Conservation (phyloP, 2,329 filamentous ascomycete genomes). For the Hymenoscyphus fructigenus region DNA sequence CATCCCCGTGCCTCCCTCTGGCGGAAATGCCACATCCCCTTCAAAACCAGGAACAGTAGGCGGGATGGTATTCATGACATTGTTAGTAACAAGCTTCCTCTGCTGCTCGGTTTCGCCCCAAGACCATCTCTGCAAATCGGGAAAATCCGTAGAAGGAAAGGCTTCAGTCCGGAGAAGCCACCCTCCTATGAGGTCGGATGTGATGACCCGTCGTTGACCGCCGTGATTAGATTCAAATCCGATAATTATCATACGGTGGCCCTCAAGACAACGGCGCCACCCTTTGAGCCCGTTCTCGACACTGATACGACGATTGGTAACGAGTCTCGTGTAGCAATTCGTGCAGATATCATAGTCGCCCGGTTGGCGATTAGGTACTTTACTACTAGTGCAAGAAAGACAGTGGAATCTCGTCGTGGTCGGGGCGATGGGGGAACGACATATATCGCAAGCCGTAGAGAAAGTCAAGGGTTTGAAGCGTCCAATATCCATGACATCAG, state of each 20-base stretch:
- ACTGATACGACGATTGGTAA: slow-evolving; percentile 63
- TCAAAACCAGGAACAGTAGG: slow-evolving; percentile 16
- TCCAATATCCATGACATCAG: slow-evolving; percentile 45
- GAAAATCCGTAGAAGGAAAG: slow-evolving; percentile 32
- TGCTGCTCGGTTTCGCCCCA: slow-evolving; percentile 46
- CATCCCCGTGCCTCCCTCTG: slow-evolving; percentile 71
- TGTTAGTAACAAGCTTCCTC: slow-evolving; percentile 50
- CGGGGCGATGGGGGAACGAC: slow-evolving; percentile 69
- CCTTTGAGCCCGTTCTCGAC: slow-evolving; percentile 74
- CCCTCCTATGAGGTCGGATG: slow-evolving; percentile 77
- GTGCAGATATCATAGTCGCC: slow-evolving; percentile 89
- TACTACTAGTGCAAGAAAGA: slow-evolving; percentile 64
- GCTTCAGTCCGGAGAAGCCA: slow-evolving; percentile 63
- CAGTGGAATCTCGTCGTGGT: slow-evolving; percentile 76
- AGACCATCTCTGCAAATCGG: slow-evolving; percentile 48
- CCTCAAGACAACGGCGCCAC: slow-evolving; percentile 78
- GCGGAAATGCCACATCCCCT: slow-evolving; percentile 55
- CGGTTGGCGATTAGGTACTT: slow-evolving; percentile 45
- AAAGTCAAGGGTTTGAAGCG: slow-evolving; percentile 70
- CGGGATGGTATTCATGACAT: slow-evolving; percentile 47
- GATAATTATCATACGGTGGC: slow-evolving; percentile 82
- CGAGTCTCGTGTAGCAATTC: slow-evolving; percentile 71
- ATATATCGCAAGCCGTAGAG: slow-evolving; percentile 76
- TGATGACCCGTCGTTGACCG: slow-evolving; percentile 66
- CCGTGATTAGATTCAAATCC: slow-evolving; percentile 69